Percentiles rank a stretch among this genome's conserved stretches.
Conservation (phyloP, 176 grass and related monocot species). For the Triticum monococcum region DNA sequence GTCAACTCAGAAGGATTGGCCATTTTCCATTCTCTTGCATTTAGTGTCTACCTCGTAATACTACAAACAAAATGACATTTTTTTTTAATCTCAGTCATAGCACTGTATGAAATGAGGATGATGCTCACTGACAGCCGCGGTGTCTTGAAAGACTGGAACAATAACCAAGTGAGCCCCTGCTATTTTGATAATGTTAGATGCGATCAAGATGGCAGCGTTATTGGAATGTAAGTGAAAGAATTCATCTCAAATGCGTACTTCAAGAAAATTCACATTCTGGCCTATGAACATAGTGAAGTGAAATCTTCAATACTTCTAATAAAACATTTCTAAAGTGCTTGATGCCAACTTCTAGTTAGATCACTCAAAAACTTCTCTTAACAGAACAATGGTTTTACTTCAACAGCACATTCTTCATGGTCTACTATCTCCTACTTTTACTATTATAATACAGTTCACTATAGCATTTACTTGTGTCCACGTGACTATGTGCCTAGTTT, state of each 20-base stretch:
- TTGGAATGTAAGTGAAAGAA: slow-evolving; percentile 49
- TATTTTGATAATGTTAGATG: slow-evolving; percentile 38
- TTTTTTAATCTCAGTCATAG: slow-evolving; percentile 26
- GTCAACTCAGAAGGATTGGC: no score
- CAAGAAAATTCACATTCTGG: neutral
- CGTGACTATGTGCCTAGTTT: slow-evolving; percentile 9
- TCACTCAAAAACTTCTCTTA: neutral
- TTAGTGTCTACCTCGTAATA: neutral
- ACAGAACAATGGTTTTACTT: slow-evolving; percentile 11
- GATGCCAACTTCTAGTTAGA: neutral
- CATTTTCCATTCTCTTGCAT: neutral
- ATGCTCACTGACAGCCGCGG: slow-evolving; percentile 34
- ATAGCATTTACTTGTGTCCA: neutral
- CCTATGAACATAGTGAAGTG: neutral
- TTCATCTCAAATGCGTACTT: slow-evolving; percentile 8
- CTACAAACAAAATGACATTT: neutral
- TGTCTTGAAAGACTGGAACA: slow-evolving; percentile 48
- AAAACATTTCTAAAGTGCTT: neutral
- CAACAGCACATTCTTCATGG: neutral
- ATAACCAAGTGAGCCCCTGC: slow-evolving; percentile 73
- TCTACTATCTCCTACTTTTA: neutral
- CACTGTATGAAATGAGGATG: slow-evolving; percentile 58
- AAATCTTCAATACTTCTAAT: neutral
- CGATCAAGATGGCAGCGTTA: slow-evolving; percentile 28
- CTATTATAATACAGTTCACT: slow-evolving; percentile 12